Conservation (phyloP, 306 rosid species). For the Gynostemma pentaphyllum region DNA sequence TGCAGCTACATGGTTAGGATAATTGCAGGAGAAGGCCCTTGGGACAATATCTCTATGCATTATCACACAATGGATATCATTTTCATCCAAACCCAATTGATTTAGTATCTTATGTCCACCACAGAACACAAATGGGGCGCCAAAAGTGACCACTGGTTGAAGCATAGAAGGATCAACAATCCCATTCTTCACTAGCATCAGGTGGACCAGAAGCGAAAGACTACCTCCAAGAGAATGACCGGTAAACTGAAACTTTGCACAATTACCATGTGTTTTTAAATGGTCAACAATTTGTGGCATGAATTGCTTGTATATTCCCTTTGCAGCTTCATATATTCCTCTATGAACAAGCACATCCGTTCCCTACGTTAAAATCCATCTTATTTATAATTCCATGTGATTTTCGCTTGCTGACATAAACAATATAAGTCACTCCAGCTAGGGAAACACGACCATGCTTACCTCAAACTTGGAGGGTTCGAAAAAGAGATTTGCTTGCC, state of each 20-base stretch:
- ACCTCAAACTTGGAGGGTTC: constrained; percentile 96
- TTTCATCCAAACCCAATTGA: constrained; percentile 56
- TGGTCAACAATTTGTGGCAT: constrained; percentile 75
- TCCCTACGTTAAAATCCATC: constrained; percentile 28
- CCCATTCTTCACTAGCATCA: constrained; percentile 61
- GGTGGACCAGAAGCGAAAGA: constrained; percentile 75
- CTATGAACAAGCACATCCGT: constrained; percentile 74
- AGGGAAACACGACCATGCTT: background rate
- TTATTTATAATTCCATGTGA: background rate
- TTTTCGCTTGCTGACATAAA: background rate
- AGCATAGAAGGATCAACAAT: constrained; percentile 51
- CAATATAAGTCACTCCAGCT: background rate
- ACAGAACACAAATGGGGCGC: constrained; percentile 90
- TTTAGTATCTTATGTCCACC: constrained; percentile 59
- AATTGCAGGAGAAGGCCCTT: constrained; percentile 89
- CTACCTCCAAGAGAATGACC: constrained; percentile 98
- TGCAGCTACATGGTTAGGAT: constrained; percentile 60
- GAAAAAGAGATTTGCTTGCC: constrained; percentile 93
- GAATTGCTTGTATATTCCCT: constrained; percentile 77
- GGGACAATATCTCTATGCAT: constrained; percentile 98
- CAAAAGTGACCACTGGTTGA: constrained; percentile 74
- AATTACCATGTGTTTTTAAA: constrained; percentile 45
- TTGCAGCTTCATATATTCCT: constrained; percentile 95
- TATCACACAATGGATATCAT: constrained; percentile 52
- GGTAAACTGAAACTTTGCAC: constrained; percentile 70